Base-by-base conservation (phyloP, 805 yeast species). In the Spencermartinsiella europaea region DNA sequence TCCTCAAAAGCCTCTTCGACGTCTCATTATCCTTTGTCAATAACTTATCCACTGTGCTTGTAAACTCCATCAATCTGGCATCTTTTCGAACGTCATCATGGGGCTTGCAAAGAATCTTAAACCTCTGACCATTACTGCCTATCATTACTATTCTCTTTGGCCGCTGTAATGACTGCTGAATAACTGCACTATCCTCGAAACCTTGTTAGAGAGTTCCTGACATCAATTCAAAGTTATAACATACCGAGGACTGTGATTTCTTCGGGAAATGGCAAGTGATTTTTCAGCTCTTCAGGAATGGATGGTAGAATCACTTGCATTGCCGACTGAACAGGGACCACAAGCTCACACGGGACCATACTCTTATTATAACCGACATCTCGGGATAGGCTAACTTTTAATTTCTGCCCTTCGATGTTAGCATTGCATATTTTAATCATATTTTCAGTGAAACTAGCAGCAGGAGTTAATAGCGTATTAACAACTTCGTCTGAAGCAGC, bases 1-100 rank as follows among this genome's bases (percentile, higher is more conserved):
- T 86, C 1, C 76, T 72, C 21, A 93, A 70, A 36, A 76, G 76
- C 50, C 98, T 70, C 51, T 81, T 80, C 41, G 83, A 76, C 0
- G 97, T 81, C 40, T 83, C 95, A 12, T 75, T 73, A 57, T 84
- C 85, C 16, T 75, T 73, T 17, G 70, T 65, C 46, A 93, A 69
- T 25, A 93, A 62, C 54, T 86, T 77, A 60, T 90, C 90, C 63
- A 93, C 80, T 65, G 89, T 83, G 1, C 87, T 79, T 0, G 97
- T 87, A 56, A 93, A 83, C 56, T 95, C 93, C 85, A 89, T 85
- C 44, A 91, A 78, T 56, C 95, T 85, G 3, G 96, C 93, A 69
- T 95, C 99, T 60, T 95, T 95, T 53, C 98, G 70, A 16, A 95
- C 81, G 67, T 93, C 99, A 65, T 93, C 99, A 51, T 80, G 76